Evolutionary conservation across 2,329 filamentous ascomycete species (phyloP), one percentile per base, ranked within the genome.

Genomic region (Stachybotrys elegans): DNA sequence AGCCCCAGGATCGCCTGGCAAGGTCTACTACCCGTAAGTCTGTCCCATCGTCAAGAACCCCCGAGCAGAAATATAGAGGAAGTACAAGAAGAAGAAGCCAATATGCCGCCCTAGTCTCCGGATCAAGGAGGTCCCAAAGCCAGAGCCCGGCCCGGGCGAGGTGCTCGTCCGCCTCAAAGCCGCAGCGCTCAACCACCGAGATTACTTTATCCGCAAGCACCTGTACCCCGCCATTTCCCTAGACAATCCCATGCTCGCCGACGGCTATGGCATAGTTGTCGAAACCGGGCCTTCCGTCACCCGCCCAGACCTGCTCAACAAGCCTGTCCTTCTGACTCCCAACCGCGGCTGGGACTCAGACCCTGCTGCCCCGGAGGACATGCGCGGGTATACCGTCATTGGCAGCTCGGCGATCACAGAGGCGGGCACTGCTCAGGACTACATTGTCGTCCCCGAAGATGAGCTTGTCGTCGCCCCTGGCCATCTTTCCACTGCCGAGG

Each of bases 171-270:
- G 80, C 57, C 72, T 97, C 58, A 77, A 79, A 27, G 87, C 90
- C 42, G 87, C 84, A 2, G 86, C 92, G 13, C 81, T 97, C 41
- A 97, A 97, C 72, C 93, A 97, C 71, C 86, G 91, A 56, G 93
- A 97, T 65, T 81, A 95, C 54, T 97, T 96, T 71, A 86, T 95
- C 66, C 87, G 92, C 43, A 90, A 93, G 65, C 85, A 91, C 59
- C 81, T 95, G 32, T 97, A 97, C 71, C 92, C 92, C 0, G 85
- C 80, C 54, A 85, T 89, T 43, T 84, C 86, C 12, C 95, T 95
- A 64, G 76, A 79, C 47, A 73, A 83, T 6, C 88, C 92, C 1
- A 70, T 97, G 34, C 77, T 95, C 21, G 82, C 90, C 48, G 92
- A 97, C 61, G 92, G 88, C 51, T 83, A 78, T 54, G 92, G 91